Evolutionary conservation across 768 basidiomycete genomes (phyloP).

Genomic region (Lactarius akahatsu): DNA sequence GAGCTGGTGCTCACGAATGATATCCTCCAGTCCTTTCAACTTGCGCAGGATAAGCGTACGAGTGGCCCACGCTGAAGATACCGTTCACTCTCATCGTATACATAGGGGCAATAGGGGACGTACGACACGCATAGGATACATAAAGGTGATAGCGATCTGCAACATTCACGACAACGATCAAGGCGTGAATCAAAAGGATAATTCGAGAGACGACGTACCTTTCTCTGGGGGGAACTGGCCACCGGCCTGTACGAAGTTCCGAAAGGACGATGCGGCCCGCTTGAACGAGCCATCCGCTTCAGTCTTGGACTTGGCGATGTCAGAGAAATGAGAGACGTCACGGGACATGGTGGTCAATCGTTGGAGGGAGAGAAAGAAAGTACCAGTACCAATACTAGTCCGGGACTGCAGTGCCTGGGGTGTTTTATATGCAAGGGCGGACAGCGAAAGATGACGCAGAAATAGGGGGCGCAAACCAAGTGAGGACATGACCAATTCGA

Average conservation of each 20-base stretch:
- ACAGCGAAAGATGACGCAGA: not conserved
- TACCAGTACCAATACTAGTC: not conserved
- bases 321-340: conserved; percentile 43
- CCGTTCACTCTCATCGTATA: not conserved
- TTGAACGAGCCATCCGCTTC: conserved; percentile 67
- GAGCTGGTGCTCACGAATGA: conserved; percentile 59
- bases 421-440: not conserved
- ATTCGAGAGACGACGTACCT: conserved; percentile 47
- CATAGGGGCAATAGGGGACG: conserved; percentile 32
- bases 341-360: conserved; percentile 11
- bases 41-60: conserved; percentile 85
- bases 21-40: conserved; percentile 86
- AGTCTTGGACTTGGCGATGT: conserved; percentile 55
- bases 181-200: not conserved
- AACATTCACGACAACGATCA: not conserved
- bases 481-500: not conserved
- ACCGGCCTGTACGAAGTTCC: conserved; percentile 53
- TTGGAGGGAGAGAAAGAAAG: not conserved
- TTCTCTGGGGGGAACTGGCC: conserved; percentile 71
- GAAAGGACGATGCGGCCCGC: conserved; percentile 52
- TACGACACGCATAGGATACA: conserved; percentile 84
- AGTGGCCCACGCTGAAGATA: conserved; percentile 82
- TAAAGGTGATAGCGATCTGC: conserved; percentile 89
- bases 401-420: not conserved
- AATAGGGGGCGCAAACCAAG: conserved; percentile 1